Evolutionary conservation across 2,329 filamentous ascomycete species (phyloP).

Genomic region (Colletotrichum costaricense): DNA sequence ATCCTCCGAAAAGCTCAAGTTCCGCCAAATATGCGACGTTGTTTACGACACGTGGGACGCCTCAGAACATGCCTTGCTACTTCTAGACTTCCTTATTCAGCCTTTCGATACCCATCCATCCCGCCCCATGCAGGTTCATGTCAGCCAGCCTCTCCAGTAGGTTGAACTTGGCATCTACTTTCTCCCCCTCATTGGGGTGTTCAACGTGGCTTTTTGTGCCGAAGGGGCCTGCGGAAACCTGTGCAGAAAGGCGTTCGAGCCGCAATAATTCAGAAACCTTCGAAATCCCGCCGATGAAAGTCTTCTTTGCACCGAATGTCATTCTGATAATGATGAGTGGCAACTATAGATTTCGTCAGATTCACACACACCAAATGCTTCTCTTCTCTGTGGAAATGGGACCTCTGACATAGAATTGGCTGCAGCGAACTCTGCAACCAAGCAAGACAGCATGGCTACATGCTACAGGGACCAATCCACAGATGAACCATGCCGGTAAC

Average conservation of each 20-base stretch:
- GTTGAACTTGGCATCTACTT: not conserved
- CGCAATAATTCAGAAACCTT: too few species aligned
- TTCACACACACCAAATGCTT: too few species aligned
- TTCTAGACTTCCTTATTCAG: not conserved
- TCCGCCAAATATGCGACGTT: not conserved
- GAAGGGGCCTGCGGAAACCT: not conserved
- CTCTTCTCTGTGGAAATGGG: too few species aligned
- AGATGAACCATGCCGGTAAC: not conserved
- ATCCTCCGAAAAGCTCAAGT: not conserved
- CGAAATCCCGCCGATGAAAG: too few species aligned
- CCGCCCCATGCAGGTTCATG: constrained; percentile 4
- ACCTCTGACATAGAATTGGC: too few species aligned
- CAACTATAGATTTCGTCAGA: too few species aligned
- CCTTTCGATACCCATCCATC: not conserved
- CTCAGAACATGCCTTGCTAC: not conserved
- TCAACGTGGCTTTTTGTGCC: too few species aligned
- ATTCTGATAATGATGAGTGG: too few species aligned
- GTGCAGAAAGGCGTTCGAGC: too few species aligned
- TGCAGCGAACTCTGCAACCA: not conserved
- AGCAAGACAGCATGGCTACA: not conserved
- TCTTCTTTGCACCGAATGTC: too few species aligned
- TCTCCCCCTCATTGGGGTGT: not conserved
- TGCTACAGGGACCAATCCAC: not conserved
- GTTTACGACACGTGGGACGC: constrained; percentile 16
- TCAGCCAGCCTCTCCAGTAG: not conserved